Conservation (phyloP, 208 protist species). For the Crithidia expoeki region DNA sequence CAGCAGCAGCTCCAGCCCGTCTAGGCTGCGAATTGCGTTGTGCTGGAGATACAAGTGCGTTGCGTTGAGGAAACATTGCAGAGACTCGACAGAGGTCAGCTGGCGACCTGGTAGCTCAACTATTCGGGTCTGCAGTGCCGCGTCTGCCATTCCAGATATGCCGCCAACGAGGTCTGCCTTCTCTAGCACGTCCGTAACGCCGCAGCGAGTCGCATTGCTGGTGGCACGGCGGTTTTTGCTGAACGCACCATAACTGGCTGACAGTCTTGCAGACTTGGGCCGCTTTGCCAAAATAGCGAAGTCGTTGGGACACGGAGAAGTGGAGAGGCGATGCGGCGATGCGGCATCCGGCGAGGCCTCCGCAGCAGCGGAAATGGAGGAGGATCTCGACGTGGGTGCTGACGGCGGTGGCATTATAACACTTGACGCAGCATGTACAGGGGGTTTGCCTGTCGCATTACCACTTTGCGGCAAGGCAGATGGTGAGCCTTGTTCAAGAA, state of each 20-base stretch:
- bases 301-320: not conserved
- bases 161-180: slow-evolving; percentile 51
- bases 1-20: slow-evolving; percentile 64
- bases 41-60: slow-evolving; percentile 84
- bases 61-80: slow-evolving; percentile 75
- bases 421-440: too few relatives aligned
- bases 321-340: not conserved
- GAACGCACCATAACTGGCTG: not conserved
- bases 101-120: slow-evolving; percentile 54
- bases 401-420: not conserved
- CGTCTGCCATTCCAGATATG: slow-evolving; percentile 64
- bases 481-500: not conserved
- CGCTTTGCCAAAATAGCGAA: not conserved
- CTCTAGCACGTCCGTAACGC: slow-evolving; percentile 44
- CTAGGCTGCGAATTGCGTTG: slow-evolving; percentile 59
- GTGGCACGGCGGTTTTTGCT: not conserved
- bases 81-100: slow-evolving; percentile 37
- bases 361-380: not conserved
- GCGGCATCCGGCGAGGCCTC: not conserved
- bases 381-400: not conserved
- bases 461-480: not conserved
- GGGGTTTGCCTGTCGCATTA: not conserved
- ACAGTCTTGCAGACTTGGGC: not conserved
- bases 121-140: slow-evolving; percentile 50
- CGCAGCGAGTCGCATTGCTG: not conserved